These are phyloP conservation scores for Hydrangea macrophylla DNA, from an alignment of 148 eudicot genomes.

Conservation along the genomic window DNA sequence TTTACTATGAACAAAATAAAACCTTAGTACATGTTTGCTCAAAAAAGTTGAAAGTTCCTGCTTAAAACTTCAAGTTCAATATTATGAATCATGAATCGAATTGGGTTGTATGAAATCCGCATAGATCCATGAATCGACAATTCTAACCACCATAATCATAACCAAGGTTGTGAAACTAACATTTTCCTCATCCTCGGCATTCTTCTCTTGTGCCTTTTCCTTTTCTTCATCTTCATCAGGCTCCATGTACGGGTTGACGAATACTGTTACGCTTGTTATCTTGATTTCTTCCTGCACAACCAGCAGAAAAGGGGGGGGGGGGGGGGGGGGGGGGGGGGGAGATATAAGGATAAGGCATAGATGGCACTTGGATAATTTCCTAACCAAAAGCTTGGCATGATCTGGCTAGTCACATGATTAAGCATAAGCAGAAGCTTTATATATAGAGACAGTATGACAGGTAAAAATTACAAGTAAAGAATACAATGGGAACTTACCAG, in stretches of 20 bases:
- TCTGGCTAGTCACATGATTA: background rate
- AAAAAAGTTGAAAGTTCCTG: too few relatives aligned
- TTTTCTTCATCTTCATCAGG: constrained; percentile 78
- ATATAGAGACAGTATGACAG: background rate
- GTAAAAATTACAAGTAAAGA: background rate
- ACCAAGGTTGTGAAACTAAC: constrained; percentile 40
- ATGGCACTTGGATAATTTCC: background rate
- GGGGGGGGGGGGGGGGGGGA: too few relatives aligned
- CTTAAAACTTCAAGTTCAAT: too few relatives aligned
- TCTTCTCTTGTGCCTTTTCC: constrained; percentile 48
- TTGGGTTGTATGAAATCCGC: too few relatives aligned
- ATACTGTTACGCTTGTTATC: constrained; percentile 64
- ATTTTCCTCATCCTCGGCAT: constrained; percentile 63
- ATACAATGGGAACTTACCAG: too few relatives aligned
- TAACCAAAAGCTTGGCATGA: background rate
- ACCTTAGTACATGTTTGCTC: too few relatives aligned
- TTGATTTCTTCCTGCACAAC: constrained; percentile 85
- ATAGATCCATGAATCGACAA: too few relatives aligned
- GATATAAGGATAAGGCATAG: background rate
- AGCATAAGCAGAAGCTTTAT: background rate
- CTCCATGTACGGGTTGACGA: constrained; percentile 84
- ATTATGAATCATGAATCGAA: too few relatives aligned
- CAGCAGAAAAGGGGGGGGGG: constrained; percentile 17
- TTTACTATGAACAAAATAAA: too few relatives aligned
- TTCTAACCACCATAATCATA: too few relatives aligned